Base-by-base conservation (phyloP, 345 rosid species). In the Nasturtium officinale region DNA sequence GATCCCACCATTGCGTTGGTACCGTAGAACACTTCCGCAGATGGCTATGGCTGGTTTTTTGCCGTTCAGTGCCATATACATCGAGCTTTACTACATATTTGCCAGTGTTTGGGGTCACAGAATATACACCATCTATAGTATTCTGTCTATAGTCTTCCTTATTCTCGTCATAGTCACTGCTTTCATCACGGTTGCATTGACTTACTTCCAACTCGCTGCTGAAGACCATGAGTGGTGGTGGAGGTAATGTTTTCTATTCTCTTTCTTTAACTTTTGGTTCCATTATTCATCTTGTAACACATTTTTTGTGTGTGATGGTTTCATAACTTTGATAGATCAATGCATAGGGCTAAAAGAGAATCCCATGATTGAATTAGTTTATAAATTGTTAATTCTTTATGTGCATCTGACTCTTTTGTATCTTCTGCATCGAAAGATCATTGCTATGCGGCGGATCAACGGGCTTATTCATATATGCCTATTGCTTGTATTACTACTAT, bases 221-320 rank as follows among this genome's bases (percentile, higher is more conserved):
- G 87, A 86, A 81, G 87, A 82, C 65, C 87, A 84, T 43, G 86
- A 76, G 17, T 86, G 87, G 87, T 86, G 87, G 89, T 86, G 89
- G 89, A 86, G 87, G 89, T 85, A 71, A 46, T 33, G 66, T 13
- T 7, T 52, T 47, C 29, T 1, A 30, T 13, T 56, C 64, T 30
- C 8, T 28, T 29, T 48, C 47, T 26, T 33, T 46, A 18, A 42
- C 5, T 33, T 53, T 61, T 21, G 3, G 51, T 53, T 23, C 67
- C 25, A 23, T 71, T 23, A 50, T 38, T 61, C 1, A 51, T 21
- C 52, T 29, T 61, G 10, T 46, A 6, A 11, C 30, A 40, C n/a
- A 33, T 4, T 58, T 1, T 58, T 15, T n/a, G 20, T 45, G 10
- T 43, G 4, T 21, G 30, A 28, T 63, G 26, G 26, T 29, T 4